Base-by-base conservation (phyloP, 768 basidiomycete species). In the Termitomyces sp. region DNA sequence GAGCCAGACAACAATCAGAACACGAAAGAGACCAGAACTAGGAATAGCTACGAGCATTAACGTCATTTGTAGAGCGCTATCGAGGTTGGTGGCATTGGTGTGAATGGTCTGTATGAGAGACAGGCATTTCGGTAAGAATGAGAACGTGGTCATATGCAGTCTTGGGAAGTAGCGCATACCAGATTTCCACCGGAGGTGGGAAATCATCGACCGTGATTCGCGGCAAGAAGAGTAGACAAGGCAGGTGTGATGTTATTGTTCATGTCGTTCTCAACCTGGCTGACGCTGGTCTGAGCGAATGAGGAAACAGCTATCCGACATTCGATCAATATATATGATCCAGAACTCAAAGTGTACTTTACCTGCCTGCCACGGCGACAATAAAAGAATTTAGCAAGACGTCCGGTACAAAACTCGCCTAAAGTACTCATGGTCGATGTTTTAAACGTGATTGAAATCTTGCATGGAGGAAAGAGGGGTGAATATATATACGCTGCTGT, bases 121-220 rank as follows among this genome's bases (percentile, higher is more conserved):
- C 6, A 15, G 6, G 39, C 11, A 18, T 38, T 22, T 18, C 11
- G 20, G 11, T 45, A 36, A 53, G 45, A 15, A 28, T 22, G 46
- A 9, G 40, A 32, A 50, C 3, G 7, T 48, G 7, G 1, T 16
- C 11, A 48, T 24, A 16, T 7, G 42, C 24, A 20, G 2, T 12
- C 16, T 16, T 18, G 6, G 11, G 39, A 40, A 33, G 24, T 11
- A 55, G 7, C 32, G 4, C 68, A 18, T 53, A 78, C 74, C 59
- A 77, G 63, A 4, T 49, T 57, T 40, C 45, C 71, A 1, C 70
- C 71, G 16, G 61, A 62, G 24, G 53, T 35, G 75, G 71, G 71
- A 73, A 74, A 5, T 67, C 68, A 18, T 69, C 67, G 58, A 79
- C n/a, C n/a, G n/a, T n/a, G n/a, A n/a, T n/a, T 73, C 4, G 67